Conservation (phyloP, 352 stramenopile genomes). For the Phytophthora meadii region DNA sequence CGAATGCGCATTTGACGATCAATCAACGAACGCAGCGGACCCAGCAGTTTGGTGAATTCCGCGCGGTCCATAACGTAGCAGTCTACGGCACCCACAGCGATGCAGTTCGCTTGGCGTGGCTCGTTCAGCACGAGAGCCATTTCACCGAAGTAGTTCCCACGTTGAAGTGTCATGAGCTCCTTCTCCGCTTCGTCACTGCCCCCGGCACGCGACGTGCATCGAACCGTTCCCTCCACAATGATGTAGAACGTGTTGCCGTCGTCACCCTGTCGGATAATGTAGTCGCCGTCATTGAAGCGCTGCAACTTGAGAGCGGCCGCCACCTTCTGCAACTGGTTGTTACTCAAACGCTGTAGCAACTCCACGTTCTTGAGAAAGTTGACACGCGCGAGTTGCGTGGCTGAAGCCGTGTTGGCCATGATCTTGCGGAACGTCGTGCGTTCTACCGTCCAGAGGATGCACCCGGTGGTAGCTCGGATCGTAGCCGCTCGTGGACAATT, state of each 20-base stretch:
- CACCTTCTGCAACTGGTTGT: slow-evolving; percentile 88
- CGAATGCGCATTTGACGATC: slow-evolving; percentile 92
- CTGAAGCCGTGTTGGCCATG: slow-evolving; percentile 81
- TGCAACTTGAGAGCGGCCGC: slow-evolving; percentile 86
- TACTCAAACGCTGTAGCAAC: slow-evolving; percentile 90
- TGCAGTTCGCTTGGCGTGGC: slow-evolving; percentile 87
- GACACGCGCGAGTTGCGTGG: slow-evolving; percentile 77
- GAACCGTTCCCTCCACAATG: slow-evolving; percentile 93
- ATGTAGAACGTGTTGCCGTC: slow-evolving; percentile 98
- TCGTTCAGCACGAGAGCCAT: slow-evolving; percentile 90
- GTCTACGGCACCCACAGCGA: slow-evolving; percentile 80
- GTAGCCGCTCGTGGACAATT: slow-evolving; percentile 95
- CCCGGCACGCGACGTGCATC: slow-evolving; percentile 64
- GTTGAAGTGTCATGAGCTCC: slow-evolving; percentile 79
- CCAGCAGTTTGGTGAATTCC: slow-evolving; percentile 90
- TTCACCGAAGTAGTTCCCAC: slow-evolving; percentile 89
- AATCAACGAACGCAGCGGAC: slow-evolving; percentile 74
- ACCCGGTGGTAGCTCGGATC: slow-evolving; percentile 87
- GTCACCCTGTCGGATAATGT: slow-evolving; percentile 95
- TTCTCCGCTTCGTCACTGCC: slow-evolving; percentile 65
- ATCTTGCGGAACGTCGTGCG: slow-evolving; percentile 86
- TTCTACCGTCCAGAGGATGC: slow-evolving; percentile 94
- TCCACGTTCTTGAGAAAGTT: slow-evolving; percentile 96
- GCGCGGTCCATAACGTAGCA: slow-evolving; percentile 92
- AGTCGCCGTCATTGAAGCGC: slow-evolving; percentile 88